Evolutionary conservation across 306 rosid genomes (phyloP), one percentile per base, ranked within the genome.

Genomic region (Fragaria vesca): DNA sequence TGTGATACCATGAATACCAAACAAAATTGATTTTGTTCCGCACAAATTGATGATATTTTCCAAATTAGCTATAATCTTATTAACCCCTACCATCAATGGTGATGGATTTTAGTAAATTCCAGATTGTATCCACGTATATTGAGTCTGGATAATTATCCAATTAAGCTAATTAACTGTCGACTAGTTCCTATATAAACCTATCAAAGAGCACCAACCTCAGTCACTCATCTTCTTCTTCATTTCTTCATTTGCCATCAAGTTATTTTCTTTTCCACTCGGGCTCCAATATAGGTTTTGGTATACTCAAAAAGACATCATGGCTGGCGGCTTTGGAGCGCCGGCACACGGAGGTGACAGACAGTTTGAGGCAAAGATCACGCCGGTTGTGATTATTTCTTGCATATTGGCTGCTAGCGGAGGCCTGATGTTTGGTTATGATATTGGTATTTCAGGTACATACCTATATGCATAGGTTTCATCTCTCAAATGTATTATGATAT

Each of bases 361-460:
- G 0, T 90, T 85, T 47, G 89, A 88, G 32, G 86, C 89, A 0
- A 86, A 26, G 74, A 90, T 86, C 66, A 90, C 88, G 0, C 20
- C 61, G 0, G 30, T 86, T 5, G 90, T 86, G 68, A 66, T 88
- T 4, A 24, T 84, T 1, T 86, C 92, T 3, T 86, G 89, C 75
- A 51, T 90, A 16, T 75, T 88, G 89, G 90, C 90, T 0, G 88
- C 90, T 8, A 74, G 79, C 0, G 89, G 95, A 40, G 92, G 95
- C 3, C 90, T 90, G 20, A 90, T 90, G 94, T 88, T 90, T 67
- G 89, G 94, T 57, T 90, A 86, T 50, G 92, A 90, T 16, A 50
- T 88, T 34, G 90, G 94, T 28, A 83, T 90, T 74, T 88, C 94
- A 11, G 93, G 91, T 88, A 47, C 50, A 5, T 2, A 12, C 50